Base-by-base conservation (phyloP, 257 asterid species). In the Hygrophila difformis region DNA sequence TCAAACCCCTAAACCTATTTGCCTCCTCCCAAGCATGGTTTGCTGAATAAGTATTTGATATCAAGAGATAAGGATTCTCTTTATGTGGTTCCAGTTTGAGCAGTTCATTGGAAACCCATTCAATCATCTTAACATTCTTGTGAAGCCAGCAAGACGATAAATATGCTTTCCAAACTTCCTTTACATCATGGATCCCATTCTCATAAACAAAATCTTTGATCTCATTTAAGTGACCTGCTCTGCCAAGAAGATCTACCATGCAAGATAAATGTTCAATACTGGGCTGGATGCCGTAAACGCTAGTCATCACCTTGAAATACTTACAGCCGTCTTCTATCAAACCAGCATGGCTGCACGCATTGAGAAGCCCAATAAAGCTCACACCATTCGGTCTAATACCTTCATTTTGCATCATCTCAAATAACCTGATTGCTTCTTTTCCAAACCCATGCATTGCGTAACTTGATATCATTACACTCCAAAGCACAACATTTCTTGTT, bases 271-370 rank as follows among this genome's bases (percentile, higher is more conserved):
- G 94, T 41, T 80, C 79, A 5, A 64, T 51, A 13, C 39, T 62
- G 5, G 93, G 86, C 44, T 49, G 44, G 40, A 84, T 46, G 18
- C 63, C 64, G 35, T 68, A 77, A 2, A 51, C 65, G 33, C 70
- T 75, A 14, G 11, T 68, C 94, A 84, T 84, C 83, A 68, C 61
- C 54, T 62, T 72, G 47, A 84, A 84, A 60, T 74, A 80, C 56
- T 59, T 53, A 70, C 83, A 77, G 45, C 94, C 93, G 26, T 80
- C 81, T 66, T 66, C 57, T 19, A 80, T 53, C 71, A 80, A 62
- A 56, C 94, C 93, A n/a, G 80, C 73, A 70, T 77, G 93, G 69
- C 77, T 78, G 33, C 94, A 84, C 1, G 88, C 94, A 1, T 71
- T 70, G 42, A 84, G 71, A 33, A 84, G 67, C 52, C 81, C 78